Base-by-base conservation (phyloP, 208 protist genomes). In the Trypanosoma brucei region DNA sequence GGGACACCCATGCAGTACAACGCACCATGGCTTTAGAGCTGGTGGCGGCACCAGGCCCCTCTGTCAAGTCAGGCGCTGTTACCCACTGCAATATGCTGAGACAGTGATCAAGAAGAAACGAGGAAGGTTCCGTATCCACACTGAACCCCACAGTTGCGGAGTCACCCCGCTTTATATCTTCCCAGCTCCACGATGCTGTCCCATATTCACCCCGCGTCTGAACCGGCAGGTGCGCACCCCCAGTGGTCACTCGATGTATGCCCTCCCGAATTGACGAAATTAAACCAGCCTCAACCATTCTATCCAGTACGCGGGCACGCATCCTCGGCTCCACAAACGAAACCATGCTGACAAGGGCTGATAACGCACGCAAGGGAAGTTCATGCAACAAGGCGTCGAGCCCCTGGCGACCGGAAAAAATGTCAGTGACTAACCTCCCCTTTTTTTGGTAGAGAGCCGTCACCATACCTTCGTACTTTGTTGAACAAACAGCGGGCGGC, bases 401-500 rank as follows among this genome's bases (percentile, higher is more conserved):
- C 14, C 77, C 75, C 9, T 71, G 45, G 8, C 84, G 72, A 50
- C 81, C 81, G 8, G 78, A 70, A 34, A 86, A 66, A 22, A 94
- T 71, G 46, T 94, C 84, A 33, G 60, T 46, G 22, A 87, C 62
- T 14, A 94, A 66, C n/a, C 75, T 54, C 34, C 79, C 69, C 72
- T 95, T 95, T 60, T 84, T 84, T 45, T 86, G 76, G n/a, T 62
- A 58, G 34, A 93, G 60, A 3, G 75, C 66, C 39, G 57, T 69
- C 14, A 63, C 39, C 7, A 95, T 68, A 52, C 84, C 90, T 56
- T 93, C 90, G 70, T 92, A 95, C 55, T 83, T 84, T 1, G 77
- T 57, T 44, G 90, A 95, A 69, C 90, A 95, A 42, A 95, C 90
- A 9, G 90, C 75, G 2, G 90, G 90, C 8, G 90, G 90, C 5